Conservation (phyloP, 2,329 filamentous ascomycete genomes). For the Didymella keratinophila region DNA sequence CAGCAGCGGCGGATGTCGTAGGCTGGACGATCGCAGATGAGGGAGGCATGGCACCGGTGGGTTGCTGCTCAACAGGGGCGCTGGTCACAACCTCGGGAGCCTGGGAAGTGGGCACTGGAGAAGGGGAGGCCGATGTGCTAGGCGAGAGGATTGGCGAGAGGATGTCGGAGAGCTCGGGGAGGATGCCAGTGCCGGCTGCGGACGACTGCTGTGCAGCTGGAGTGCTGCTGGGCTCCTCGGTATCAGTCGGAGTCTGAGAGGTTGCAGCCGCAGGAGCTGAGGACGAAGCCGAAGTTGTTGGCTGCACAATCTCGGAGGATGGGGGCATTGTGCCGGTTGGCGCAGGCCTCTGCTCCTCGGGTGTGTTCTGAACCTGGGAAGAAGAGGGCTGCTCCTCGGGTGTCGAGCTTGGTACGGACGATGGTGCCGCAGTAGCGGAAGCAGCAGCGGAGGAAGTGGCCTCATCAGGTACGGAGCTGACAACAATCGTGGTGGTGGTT, state of each 20-base stretch:
- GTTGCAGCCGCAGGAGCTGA: constrained; percentile 14
- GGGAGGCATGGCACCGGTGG: constrained; percentile 10
- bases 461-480: neutral
- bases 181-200: constrained; percentile 8
- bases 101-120: neutral
- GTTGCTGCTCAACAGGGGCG: neutral
- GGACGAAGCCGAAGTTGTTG: constrained; percentile 8
- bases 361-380: constrained; percentile 5
- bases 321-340: constrained; percentile 4
- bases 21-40: constrained; percentile 6
- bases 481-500: neutral
- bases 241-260: constrained; percentile 20
- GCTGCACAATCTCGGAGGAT: constrained; percentile 9
- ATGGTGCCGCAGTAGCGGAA: neutral
- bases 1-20: constrained; percentile 4
- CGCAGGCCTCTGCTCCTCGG: constrained; percentile 4
- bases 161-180: constrained; percentile 11
- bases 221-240: constrained; percentile 11
- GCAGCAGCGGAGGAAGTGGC: neutral
- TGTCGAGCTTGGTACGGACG: neutral
- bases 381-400: constrained; percentile 2
- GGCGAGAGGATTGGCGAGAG: constrained; percentile 9
- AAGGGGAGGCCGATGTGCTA: constrained; percentile 3
- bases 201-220: constrained; percentile 3
- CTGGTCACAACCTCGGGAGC: neutral